Conservation (phyloP, 169 alveolate genomes). For the Miamiensis avidus region DNA sequence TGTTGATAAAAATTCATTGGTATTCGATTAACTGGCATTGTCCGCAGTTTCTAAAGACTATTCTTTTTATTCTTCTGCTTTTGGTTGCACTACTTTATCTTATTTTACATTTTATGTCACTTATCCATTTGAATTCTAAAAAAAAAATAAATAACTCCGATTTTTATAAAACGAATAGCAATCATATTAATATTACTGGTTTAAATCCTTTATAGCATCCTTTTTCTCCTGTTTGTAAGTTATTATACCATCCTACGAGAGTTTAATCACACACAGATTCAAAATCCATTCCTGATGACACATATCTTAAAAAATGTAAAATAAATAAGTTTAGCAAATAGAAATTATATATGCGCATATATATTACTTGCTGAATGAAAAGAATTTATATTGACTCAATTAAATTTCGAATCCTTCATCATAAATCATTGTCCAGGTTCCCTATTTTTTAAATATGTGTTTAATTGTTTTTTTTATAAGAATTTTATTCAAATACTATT, state of each 20-base stretch:
- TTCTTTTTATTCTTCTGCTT: background rate
- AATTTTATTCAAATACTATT: too few relatives aligned
- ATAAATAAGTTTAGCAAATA: too few relatives aligned
- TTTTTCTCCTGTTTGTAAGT: conserved; percentile 10
- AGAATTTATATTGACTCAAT: conserved; percentile 19
- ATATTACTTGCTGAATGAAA: conserved; percentile 35
- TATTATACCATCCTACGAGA: conserved; percentile 40
- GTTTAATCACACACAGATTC: conserved; percentile 36
- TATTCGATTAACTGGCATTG: background rate
- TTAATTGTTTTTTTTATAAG: too few relatives aligned
- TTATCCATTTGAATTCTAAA: background rate
- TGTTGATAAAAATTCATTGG: too few relatives aligned
- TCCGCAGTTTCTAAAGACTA: conserved; percentile 18
- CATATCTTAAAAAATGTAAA: too few relatives aligned
- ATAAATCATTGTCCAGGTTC: conserved; percentile 45
- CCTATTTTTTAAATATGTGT: too few relatives aligned
- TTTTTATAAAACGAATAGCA: too few relatives aligned
- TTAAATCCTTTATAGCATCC: conserved; percentile 40
- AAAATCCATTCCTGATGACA: too few relatives aligned
- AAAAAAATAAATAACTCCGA: too few relatives aligned
- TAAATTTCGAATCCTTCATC: conserved; percentile 49
- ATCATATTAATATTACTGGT: too few relatives aligned
- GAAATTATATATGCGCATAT: conserved; percentile 23
- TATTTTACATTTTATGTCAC: conserved; percentile 9
- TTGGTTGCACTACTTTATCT: conserved; percentile 35